Conservation (phyloP, 495 filamentous ascomycete species). For the Aspergillus cavernicola region DNA sequence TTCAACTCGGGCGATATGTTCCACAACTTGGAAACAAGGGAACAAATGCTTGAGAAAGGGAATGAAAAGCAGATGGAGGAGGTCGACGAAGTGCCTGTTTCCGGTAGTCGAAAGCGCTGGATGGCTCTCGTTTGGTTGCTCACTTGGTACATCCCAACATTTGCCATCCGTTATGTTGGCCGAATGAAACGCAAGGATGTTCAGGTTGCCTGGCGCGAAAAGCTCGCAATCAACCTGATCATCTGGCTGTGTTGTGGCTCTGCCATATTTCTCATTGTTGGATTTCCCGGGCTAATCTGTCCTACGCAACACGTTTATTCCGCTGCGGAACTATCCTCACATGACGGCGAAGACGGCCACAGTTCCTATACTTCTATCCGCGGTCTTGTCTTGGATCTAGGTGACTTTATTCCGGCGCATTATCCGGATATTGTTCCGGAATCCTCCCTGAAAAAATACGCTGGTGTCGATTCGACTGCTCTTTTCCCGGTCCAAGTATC, state of each 20-base stretch:
- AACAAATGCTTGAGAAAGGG: conserved; percentile 93
- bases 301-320: conserved; percentile 87
- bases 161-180: conserved; percentile 71
- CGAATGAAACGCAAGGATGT: conserved; percentile 91
- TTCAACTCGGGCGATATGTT: conserved; percentile 96
- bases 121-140: conserved; percentile 79
- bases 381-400: conserved; percentile 84
- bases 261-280: conserved; percentile 82
- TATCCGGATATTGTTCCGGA: conserved; percentile 73
- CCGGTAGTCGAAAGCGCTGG: conserved; percentile 86
- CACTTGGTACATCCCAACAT: conserved; percentile 85
- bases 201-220: conserved; percentile 93
- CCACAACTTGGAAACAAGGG: conserved; percentile 86
- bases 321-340: conserved; percentile 64
- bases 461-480: conserved; percentile 76
- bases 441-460: conserved; percentile 69
- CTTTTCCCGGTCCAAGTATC: conserved; percentile 96
- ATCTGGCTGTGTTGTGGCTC: conserved; percentile 86
- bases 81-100: conserved; percentile 76
- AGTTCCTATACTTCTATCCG: conserved; percentile 75
- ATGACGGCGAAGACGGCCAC: conserved; percentile 67
- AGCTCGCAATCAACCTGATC: conserved; percentile 95
- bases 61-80: conserved; percentile 87
- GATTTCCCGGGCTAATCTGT: conserved; percentile 85
- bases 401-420: conserved; percentile 67